Conservation (phyloP, 352 stramenopile species). For the Globisporangium barbulae region DNA sequence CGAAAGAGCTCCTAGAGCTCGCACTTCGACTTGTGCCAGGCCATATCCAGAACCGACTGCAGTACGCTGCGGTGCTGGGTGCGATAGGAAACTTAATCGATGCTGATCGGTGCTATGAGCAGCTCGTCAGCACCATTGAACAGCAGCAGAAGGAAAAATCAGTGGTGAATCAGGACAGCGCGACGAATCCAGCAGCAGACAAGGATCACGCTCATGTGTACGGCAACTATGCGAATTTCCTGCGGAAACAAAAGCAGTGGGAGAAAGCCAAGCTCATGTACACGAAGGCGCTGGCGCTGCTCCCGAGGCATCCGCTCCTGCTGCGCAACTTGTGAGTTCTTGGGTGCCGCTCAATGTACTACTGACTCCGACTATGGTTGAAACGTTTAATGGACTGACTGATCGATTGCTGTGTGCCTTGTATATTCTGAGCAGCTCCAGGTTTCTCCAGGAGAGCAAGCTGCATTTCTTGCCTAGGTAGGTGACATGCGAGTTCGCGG, state of each 20-base stretch:
- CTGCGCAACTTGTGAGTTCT: constrained; percentile 22
- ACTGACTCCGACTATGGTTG: neutral
- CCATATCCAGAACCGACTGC: constrained; percentile 21
- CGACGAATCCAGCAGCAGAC: neutral
- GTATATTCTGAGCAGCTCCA: neutral
- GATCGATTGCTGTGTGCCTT: neutral
- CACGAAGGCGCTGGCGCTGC: constrained; percentile 14
- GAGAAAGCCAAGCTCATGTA: constrained; percentile 21
- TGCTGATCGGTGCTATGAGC: constrained; percentile 14
- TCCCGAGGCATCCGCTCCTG: constrained; percentile 12
- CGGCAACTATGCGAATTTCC: constrained; percentile 24
- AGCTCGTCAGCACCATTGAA: constrained; percentile 11
- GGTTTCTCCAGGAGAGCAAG: constrained; percentile 4
- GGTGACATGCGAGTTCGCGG: no score
- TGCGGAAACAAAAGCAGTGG: neutral
- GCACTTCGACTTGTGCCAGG: constrained; percentile 18
- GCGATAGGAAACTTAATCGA: neutral
- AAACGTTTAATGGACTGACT: neutral
- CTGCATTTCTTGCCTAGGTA: neutral
- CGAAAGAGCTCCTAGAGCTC: constrained; percentile 23
- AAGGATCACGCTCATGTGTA: constrained; percentile 19
- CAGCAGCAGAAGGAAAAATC: neutral
- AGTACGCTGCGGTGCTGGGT: constrained; percentile 17
- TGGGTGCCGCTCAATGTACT: no score
- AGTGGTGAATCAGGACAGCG: neutral